Percentiles rank a stretch among this genome's conserved stretches.
phyloP scores from a whole-genome alignment of 2,329 filamentous ascomycete species.

The Epichloe coenophiala region DNA sequence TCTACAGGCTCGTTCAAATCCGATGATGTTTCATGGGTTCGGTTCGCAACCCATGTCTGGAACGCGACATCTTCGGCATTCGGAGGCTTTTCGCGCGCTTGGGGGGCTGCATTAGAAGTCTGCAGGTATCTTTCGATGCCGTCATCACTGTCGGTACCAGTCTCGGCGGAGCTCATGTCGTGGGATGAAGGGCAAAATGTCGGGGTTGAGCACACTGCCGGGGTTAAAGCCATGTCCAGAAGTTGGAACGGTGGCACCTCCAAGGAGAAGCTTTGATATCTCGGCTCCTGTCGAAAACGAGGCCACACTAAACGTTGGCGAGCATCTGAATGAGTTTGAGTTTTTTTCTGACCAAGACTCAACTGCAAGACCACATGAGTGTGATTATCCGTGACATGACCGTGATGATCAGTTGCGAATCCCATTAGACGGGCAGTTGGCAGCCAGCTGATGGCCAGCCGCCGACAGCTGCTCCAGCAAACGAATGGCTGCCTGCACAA shows the following conservation, averaged over 20 bases:
- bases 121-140: constrained; percentile 4
- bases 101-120: no score
- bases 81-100: not conserved
- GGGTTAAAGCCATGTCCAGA: not conserved
- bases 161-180: not conserved
- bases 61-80: constrained; percentile 7
- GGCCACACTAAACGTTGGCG: not conserved
- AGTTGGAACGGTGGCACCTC: no score
- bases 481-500: no score
- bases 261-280: not conserved
- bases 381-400: no score
- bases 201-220: not conserved
- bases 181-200: not conserved
- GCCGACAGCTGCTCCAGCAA: no score
- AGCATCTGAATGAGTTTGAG: no score
- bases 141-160: constrained; percentile 6
- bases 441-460: no score
- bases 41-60: constrained; percentile 4
- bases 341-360: no score
- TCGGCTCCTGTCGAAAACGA: not conserved
- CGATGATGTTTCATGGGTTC: not conserved
- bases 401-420: no score
- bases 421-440: no score
- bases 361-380: no score
- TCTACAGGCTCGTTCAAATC: not conserved